Evolutionary conservation across 1,139 yeast genomes (phyloP), one percentile per base, ranked within the genome.

Genomic region (Candida glucosophila): DNA sequence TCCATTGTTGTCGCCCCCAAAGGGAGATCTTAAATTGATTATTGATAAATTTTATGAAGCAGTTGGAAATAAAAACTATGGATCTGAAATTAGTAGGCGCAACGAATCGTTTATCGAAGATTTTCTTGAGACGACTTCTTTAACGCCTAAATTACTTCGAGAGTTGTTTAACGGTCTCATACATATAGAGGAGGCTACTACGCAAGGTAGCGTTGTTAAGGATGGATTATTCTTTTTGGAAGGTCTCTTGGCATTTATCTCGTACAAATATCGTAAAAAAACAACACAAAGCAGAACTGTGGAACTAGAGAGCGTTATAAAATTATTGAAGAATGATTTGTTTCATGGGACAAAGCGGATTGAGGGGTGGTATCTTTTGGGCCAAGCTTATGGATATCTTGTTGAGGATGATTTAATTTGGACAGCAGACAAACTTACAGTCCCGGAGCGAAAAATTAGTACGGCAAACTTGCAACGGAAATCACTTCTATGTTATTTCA

Each of bases 371-470:
- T 59, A 74, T 25, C 62, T 85, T 2, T 51, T 90, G 12, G 95
- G 93, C 0, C 90, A 79, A 45, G 77, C 92, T 0, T 86, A 72
- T 40, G 79, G 88, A 1, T 76, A 63, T 30, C 56, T 82, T 20
- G 94, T 80, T 0, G 97, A 88, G 37, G 95, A 85, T 48, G 95
- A 83, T 37, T 55, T 90, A 29, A 75, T 85, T 6, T 85, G 95
- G 93, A 80, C 90, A 1, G 78, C 95, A 0, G 96, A 88, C 44
- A 81, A 81, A 39, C 53, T 86, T 19, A 79, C 79, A 19, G 62
- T 70, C 0, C 49, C 64, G 0, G 92, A 80, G 6, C 65, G 78
- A 36, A 80, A 80, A 40, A 55, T 57, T 3, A 49, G 57, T 0
- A 78, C 86, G 0, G 86, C 88, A 0, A 56, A 66, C 11, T 47